Evolutionary conservation across 202 grass and related monocot genomes (phyloP).

Genomic region (Setaria italica): DNA sequence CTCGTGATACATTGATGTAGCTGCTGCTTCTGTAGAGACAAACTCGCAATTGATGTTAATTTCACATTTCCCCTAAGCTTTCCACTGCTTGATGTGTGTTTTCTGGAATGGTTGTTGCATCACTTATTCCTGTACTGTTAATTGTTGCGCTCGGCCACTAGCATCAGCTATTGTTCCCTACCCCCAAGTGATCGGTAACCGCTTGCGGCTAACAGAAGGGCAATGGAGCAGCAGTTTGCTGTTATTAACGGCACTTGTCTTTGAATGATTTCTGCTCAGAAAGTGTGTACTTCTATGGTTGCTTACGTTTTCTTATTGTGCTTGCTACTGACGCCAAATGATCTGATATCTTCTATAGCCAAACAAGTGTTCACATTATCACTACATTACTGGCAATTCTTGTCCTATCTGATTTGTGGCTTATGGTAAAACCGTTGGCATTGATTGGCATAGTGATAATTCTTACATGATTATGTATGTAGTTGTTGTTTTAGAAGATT

Average conservation of each 20-base stretch:
- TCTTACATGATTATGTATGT: conserved; percentile 3
- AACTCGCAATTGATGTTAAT: not conserved
- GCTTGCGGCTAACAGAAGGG: not conserved
- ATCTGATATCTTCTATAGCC: not conserved
- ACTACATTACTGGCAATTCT: not conserved
- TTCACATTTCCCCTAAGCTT: not conserved
- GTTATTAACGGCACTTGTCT: not conserved
- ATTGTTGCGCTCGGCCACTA: not conserved
- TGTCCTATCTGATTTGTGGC: conserved; percentile 4
- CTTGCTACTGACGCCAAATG: not conserved
- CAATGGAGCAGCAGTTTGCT: not conserved
- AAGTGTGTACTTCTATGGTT: not conserved
- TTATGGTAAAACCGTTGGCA: not conserved
- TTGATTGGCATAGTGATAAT: not conserved
- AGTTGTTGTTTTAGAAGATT: not conserved
- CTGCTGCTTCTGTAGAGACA: not conserved
- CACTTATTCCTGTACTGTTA: not conserved
- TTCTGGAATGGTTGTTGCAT: not conserved
- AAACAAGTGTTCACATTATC: not conserved
- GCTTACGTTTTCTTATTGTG: not conserved
- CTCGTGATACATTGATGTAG: not conserved
- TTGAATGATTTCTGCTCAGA: not conserved
- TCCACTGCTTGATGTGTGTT: not conserved
- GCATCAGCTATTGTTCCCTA: not conserved
- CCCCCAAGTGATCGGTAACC: not conserved